Percentiles rank a stretch among this genome's conserved stretches.
These are phyloP conservation scores for Diaporthe vexans DNA, from an alignment of 2,329 filamentous ascomycete genomes.

Conservation along the genomic window DNA sequence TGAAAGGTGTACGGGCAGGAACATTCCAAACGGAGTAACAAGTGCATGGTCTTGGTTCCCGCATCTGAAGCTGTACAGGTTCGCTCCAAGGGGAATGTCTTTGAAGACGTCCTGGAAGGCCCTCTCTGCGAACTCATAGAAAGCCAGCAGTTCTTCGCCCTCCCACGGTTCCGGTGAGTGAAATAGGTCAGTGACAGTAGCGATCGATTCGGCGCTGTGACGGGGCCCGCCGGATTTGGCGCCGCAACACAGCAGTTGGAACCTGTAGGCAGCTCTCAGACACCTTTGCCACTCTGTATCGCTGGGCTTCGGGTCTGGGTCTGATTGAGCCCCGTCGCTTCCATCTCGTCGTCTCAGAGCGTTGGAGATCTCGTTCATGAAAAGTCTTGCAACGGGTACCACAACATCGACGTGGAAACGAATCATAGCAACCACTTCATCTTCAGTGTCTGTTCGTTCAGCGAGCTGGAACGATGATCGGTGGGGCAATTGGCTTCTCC, in stretches of 20 bases:
- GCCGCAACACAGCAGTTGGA: conserved; percentile 31
- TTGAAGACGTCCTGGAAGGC: conserved; percentile 14
- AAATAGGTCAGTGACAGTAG: no score
- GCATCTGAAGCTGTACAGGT: no score
- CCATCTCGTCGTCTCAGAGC: no score
- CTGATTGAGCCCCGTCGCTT: no score
- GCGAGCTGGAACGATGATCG: background rate
- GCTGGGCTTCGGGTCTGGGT: background rate
- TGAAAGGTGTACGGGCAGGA: no score
- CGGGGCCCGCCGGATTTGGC: no score
- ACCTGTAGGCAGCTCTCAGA: conserved; percentile 34
- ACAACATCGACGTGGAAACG: background rate
- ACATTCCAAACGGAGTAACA: no score
- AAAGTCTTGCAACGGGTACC: background rate
- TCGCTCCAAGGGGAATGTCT: no score
- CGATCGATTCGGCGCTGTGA: no score
- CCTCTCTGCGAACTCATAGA: conserved; percentile 29
- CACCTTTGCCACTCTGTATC: conserved; percentile 25
- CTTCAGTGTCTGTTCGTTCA: background rate
- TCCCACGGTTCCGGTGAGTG: conserved; percentile 38
- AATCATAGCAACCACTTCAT: background rate
- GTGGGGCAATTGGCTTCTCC: no score
- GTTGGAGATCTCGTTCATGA: background rate
- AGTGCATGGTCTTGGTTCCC: no score
- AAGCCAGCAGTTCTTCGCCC: conserved; percentile 34